A percentile compares a stretch with the other conserved stretches of the same genome.
Conservation (phyloP, 2,329 filamentous ascomycete species). For the Teratosphaeria nubilosa region DNA sequence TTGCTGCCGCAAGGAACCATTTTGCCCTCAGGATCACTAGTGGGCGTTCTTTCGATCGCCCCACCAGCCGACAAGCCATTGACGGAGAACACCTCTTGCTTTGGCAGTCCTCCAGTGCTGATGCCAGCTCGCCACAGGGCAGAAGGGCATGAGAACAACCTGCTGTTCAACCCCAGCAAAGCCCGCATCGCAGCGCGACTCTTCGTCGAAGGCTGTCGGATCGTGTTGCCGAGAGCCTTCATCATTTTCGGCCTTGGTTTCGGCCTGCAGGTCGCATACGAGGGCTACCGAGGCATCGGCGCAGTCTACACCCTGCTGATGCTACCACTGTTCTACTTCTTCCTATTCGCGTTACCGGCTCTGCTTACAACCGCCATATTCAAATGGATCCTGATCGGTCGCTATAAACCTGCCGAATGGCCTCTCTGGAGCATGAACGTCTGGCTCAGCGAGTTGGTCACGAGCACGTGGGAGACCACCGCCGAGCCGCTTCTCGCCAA, state of each 20-base stretch:
- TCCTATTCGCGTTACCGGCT: constrained; percentile 14
- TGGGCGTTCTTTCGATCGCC: neutral
- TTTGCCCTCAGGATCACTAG: neutral
- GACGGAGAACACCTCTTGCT: neutral
- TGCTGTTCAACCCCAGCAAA: constrained; percentile 14
- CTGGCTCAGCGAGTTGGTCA: neutral
- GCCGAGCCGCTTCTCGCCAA: neutral
- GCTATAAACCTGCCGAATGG: constrained; percentile 15
- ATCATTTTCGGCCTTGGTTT: constrained; percentile 19
- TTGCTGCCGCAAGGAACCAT: neutral
- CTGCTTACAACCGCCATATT: constrained; percentile 10
- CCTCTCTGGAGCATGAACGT: constrained; percentile 11
- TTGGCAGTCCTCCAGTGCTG: constrained; percentile 8
- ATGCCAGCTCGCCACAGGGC: constrained; percentile 17
- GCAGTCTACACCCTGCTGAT: constrained; percentile 16
- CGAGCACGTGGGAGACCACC: neutral
- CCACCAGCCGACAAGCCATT: neutral
- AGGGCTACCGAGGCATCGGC: constrained; percentile 12
- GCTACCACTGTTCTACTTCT: constrained; percentile 17
- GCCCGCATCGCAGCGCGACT: constrained; percentile 13
- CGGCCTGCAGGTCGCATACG: constrained; percentile 11
- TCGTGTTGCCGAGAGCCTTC: constrained; percentile 16
- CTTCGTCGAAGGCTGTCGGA: constrained; percentile 14
- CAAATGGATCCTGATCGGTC: constrained; percentile 17
- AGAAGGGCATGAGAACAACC: constrained; percentile 13